Evolutionary conservation across 73 alveolate species (phyloP).

Genomic region (Paramecium tetraurelia): DNA sequence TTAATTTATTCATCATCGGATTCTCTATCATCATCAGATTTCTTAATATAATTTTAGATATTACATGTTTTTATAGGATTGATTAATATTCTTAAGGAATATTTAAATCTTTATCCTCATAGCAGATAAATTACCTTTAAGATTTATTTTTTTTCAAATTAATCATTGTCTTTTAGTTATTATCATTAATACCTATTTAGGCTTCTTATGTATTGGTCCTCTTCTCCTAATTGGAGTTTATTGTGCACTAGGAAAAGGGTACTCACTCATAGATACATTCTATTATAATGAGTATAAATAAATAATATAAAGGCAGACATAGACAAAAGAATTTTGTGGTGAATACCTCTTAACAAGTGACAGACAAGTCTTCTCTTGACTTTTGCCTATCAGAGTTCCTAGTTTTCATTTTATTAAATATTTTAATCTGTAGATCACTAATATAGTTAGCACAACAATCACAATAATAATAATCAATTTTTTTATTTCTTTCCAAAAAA

Average conservation of each 20-base stretch:
- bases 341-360: conserved; percentile 12
- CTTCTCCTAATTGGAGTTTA: not conserved
- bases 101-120: conserved; percentile 25
- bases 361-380: not conserved
- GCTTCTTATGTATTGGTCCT: not conserved
- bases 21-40: conserved; percentile 31
- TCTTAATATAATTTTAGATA: not conserved
- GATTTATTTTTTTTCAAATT: conserved; percentile 3
- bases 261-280: conserved; percentile 24
- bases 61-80: conserved; percentile 24
- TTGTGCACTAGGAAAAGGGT: not conserved
- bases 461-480: not conserved
- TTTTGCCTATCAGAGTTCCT: not conserved
- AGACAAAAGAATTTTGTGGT: not conserved
- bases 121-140: not conserved
- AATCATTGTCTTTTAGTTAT: not conserved
- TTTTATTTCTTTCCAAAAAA: not conserved
- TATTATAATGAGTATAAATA: not conserved
- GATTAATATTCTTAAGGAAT: not conserved
- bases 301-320: not conserved
- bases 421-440: not conserved
- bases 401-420: conserved; percentile 9
- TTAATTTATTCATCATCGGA: conserved; percentile 26
- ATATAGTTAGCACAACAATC: not conserved
- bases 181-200: not conserved